phyloP scores from a whole-genome alignment of 805 yeast species.

The Gaillardinia entomophila region DNA sequence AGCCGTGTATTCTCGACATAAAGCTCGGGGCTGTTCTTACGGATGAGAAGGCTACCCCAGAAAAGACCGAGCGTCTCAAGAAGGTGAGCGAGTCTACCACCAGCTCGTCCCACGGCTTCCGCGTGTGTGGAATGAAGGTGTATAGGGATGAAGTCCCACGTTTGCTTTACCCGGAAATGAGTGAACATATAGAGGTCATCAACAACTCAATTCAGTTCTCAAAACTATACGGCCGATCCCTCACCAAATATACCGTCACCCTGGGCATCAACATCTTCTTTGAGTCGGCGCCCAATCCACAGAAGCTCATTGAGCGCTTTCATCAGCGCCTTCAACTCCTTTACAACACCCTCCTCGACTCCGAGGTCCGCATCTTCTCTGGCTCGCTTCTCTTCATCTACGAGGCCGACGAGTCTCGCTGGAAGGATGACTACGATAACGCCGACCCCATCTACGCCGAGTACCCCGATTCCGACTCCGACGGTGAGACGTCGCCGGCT shows the following conservation, averaged over 20 bases:
- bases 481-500: conserved; percentile 15
- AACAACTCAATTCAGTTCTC: conserved; percentile 48
- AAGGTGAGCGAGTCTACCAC: conserved; percentile 70
- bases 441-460: conserved; percentile 31
- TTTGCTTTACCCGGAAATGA: conserved; percentile 10
- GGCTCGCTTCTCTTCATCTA: conserved; percentile 68
- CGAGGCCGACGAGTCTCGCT: conserved; percentile 58
- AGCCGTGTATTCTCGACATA: conserved; percentile 76
- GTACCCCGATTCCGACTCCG: conserved; percentile 15
- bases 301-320: conserved; percentile 38
- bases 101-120: conserved; percentile 65
- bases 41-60: conserved; percentile 53
- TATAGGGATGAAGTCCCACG: conserved; percentile 10
- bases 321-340: conserved; percentile 58
- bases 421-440: conserved; percentile 36
- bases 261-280: conserved; percentile 46
- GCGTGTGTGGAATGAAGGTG: conserved; percentile 87
- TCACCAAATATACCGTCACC: conserved; percentile 38
- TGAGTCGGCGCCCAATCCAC: conserved; percentile 25
- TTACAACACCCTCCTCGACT: conserved; percentile 55
- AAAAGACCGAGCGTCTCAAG: conserved; percentile 55
- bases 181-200: conserved; percentile 13
- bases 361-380: conserved; percentile 62
- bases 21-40: conserved; percentile 71
- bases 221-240: conserved; percentile 65